Percentiles rank a stretch among this genome's conserved stretches.
Evolutionary conservation across 1,284 basidiomycete genomes (phyloP).

Genomic region (Mixia osmundae): DNA sequence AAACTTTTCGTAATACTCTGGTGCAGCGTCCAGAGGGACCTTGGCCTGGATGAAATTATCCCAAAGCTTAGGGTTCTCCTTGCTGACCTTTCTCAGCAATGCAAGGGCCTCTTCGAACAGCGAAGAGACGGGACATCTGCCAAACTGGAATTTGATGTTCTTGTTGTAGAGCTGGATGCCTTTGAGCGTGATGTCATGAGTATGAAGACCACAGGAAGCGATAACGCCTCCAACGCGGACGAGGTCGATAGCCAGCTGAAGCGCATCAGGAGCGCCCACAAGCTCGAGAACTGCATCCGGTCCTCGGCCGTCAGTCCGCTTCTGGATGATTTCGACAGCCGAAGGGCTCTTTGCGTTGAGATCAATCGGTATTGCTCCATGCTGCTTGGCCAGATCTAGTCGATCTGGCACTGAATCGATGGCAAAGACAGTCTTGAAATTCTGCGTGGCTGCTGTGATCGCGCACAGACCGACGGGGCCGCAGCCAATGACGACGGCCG

Average conservation of each 20-base stretch:
- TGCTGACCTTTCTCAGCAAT: slow-evolving; percentile 12
- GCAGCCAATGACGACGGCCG: slow-evolving; percentile 24
- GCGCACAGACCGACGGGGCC: slow-evolving; percentile 27
- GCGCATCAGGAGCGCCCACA: slow-evolving; percentile 48
- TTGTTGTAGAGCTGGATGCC: slow-evolving; percentile 45
- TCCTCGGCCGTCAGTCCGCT: slow-evolving; percentile 23
- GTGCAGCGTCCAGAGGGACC: slow-evolving; percentile 16
- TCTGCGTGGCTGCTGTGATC: slow-evolving; percentile 22
- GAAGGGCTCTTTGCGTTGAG: slow-evolving; percentile 15
- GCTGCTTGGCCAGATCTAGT: slow-evolving; percentile 12
- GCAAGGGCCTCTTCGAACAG: slow-evolving; percentile 18
- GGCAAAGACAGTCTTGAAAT: slow-evolving; percentile 15
- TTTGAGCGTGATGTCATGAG: slow-evolving; percentile 19
- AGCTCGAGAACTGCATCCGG: slow-evolving; percentile 33
- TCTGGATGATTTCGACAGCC: slow-evolving; percentile 4
- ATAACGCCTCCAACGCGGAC: slow-evolving; percentile 32
- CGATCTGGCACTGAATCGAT: slow-evolving; percentile 20
- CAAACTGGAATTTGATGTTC: slow-evolving; percentile 47
- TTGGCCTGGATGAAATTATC: slow-evolving; percentile 18
- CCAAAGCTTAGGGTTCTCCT: slow-evolving; percentile 15
- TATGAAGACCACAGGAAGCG: slow-evolving; percentile 10
- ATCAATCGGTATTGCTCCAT: slow-evolving; percentile 23
- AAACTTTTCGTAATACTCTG: slow-evolving; percentile 16
- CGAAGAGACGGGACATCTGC: slow-evolving; percentile 43
- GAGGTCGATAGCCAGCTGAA: slow-evolving; percentile 47